Evolutionary conservation across 73 alveolate genomes (phyloP), one percentile per base, ranked within the genome.

Genomic region (Paramecium tetraurelia): DNA sequence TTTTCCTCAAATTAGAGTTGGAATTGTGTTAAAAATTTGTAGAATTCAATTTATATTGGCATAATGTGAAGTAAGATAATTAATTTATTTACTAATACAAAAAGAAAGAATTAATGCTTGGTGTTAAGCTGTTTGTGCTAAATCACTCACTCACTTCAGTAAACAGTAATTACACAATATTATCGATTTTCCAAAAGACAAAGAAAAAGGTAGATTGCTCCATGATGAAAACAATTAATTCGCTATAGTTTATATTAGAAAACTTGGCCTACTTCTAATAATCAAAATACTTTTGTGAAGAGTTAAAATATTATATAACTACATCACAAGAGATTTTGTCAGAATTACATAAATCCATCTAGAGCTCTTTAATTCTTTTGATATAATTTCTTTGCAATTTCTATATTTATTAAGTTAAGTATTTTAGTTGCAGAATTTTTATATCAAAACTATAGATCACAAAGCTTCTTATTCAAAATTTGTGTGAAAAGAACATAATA

Each of bases 51-150:
- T n/a, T n/a, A n/a, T n/a, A n/a, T n/a, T n/a, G n/a, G n/a, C n/a
- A n/a, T n/a, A n/a, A n/a, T n/a, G n/a, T n/a, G n/a, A n/a, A n/a
- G n/a, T n/a, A n/a, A n/a, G n/a, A n/a, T n/a, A n/a, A n/a, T n/a
- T n/a, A n/a, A n/a, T n/a, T n/a, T n/a, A n/a, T n/a, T n/a, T n/a
- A n/a, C n/a, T n/a, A n/a, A n/a, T 72, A 27, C 36, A 72, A 33
- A 36, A 24, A 11, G 44, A 72, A 72, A 4, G 59, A 36, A 72
- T 72, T n/a, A 36, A 33, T 72, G 59, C 53, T 0, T 72, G 86
- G 86, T 72, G 86, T 40, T n/a, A 40, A 21, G 86, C 86, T n/a
- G 44, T 72, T 35, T 36, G 63, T 72, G 63, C 86, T 72, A 33
- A 41, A 72, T n/a, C n/a, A n/a, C n/a, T 40, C 86, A 33, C 59